A percentile compares a stretch with the other conserved stretches of the same genome.
These are phyloP conservation scores for Reutealis trisperma DNA, from an alignment of 345 rosid species.

Conservation along the genomic window DNA sequence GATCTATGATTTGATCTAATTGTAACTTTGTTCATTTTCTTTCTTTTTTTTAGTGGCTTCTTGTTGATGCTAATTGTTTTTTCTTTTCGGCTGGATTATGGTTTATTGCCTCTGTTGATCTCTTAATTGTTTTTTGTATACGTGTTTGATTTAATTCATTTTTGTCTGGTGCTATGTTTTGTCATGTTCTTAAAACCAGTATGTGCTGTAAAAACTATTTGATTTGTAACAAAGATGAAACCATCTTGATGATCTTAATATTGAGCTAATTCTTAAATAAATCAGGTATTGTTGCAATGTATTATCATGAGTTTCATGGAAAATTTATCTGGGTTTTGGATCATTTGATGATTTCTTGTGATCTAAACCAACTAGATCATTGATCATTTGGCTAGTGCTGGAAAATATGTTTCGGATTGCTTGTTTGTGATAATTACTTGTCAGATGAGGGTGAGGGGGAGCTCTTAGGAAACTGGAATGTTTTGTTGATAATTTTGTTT, in stretches of 20 bases:
- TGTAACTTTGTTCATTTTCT: neutral
- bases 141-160: neutral
- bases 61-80: constrained; percentile 7
- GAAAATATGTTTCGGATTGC: constrained; percentile 1
- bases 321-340: neutral
- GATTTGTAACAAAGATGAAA: constrained; percentile 7
- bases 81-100: constrained; percentile 16
- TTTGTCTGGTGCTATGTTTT: neutral
- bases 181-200: neutral
- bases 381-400: constrained; percentile 8
- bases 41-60: neutral
- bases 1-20: constrained; percentile 38
- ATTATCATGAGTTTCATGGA: neutral
- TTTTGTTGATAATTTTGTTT: neutral
- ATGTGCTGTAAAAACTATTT: neutral
- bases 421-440: neutral
- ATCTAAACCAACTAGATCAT: neutral
- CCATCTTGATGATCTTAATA: neutral
- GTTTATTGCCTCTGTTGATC: constrained; percentile 10
- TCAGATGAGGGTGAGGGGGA: neutral
- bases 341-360: constrained; percentile 9
- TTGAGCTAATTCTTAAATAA: neutral
- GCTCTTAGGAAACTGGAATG: neutral
- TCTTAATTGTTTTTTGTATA: neutral
- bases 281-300: neutral